Base-by-base conservation (phyloP, 768 basidiomycete genomes). In the Cantharellus anzutake region DNA sequence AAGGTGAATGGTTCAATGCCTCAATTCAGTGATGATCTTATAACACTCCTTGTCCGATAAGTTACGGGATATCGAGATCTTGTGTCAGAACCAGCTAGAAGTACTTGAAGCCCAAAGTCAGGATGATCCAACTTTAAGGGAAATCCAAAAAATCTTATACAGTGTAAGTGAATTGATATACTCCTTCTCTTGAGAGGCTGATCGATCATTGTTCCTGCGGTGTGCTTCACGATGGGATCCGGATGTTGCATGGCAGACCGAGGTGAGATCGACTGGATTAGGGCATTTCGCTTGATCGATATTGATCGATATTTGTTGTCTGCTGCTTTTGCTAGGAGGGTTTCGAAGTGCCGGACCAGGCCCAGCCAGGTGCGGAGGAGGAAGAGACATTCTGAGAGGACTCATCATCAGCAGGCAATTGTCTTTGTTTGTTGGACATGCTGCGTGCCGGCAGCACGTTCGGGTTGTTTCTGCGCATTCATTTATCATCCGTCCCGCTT, bases 51-150 rank as follows among this genome's bases (percentile, higher is more conserved):
- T 52, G 4, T 57, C 44, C 44, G 41, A 35, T 62, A 65, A 98
- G 91, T 79, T 99, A 59, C 83, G 96, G 41, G 86, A 94, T 61
- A 98, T 99, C 65, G 96, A 99, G 71, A 86, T 98, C 64, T 74
- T 97, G 38, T 89, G 87, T 2, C 91, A 93, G 66, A 78, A 81
- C 60, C 83, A 91, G 60, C 59, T 80, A 51, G 89, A 90, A 65
- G 70, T 69, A 2, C 73, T 80, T 11, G 83, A 82, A 63, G 72
- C 64, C 0, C 74, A 77, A 4, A 78, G 75, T 3, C 76, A 78
- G 61, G 78, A 80, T 4, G 83, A 84, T 61, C 64, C 72, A 0
- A 76, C 79, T 1, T 73, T 98, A 59, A 74, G 74, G 60, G 80
- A 86, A 63, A 89, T 98, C 61, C 91, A 96, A 70, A 82, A 82